Evolutionary conservation across 202 grass and related monocot species (phyloP).

Genomic region (Miscanthus sacchariflorus): DNA sequence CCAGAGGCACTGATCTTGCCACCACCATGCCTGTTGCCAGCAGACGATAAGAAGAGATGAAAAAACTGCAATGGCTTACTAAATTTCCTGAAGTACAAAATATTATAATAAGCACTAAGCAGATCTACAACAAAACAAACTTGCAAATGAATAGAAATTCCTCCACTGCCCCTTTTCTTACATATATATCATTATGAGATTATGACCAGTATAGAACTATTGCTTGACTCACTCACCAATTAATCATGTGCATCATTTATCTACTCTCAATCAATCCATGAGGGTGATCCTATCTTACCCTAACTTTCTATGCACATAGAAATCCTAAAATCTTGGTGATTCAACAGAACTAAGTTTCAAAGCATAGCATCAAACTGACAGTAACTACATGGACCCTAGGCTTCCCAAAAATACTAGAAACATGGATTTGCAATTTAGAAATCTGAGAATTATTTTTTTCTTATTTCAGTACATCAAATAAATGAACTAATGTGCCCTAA

Average conservation of each 20-base stretch:
- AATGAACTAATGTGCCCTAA: not conserved
- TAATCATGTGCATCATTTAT: slow-evolving; percentile 22
- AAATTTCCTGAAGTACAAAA: slow-evolving; percentile 19
- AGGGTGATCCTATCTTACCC: slow-evolving; percentile 1
- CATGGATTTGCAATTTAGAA: not conserved
- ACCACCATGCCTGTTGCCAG: slow-evolving; percentile 78
- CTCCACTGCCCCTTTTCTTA: slow-evolving; percentile 1
- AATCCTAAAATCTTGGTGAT: slow-evolving; percentile 39
- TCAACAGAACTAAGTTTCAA: slow-evolving; percentile 25
- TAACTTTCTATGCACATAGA: slow-evolving; percentile 16
- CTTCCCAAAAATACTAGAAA: slow-evolving; percentile 5
- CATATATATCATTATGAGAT: not conserved
- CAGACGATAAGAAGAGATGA: slow-evolving; percentile 59
- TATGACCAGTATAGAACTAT: slow-evolving; percentile 23
- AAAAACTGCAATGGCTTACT: slow-evolving; percentile 34
- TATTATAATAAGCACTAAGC: slow-evolving; percentile 19
- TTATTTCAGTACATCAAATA: slow-evolving; percentile 27
- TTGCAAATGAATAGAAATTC: slow-evolving; percentile 4
- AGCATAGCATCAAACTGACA: slow-evolving; percentile 16
- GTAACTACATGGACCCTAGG: slow-evolving; percentile 19
- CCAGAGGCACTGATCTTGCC: slow-evolving; percentile 97
- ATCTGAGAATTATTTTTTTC: slow-evolving; percentile 12
- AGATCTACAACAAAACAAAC: slow-evolving; percentile 39
- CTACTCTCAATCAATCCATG: slow-evolving; percentile 17
- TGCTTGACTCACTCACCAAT: slow-evolving; percentile 9